A percentile compares a stretch with the other conserved stretches of the same genome.
phyloP scores from a whole-genome alignment of 108 stramenopile species.

The Bacterosira constricta region DNA sequence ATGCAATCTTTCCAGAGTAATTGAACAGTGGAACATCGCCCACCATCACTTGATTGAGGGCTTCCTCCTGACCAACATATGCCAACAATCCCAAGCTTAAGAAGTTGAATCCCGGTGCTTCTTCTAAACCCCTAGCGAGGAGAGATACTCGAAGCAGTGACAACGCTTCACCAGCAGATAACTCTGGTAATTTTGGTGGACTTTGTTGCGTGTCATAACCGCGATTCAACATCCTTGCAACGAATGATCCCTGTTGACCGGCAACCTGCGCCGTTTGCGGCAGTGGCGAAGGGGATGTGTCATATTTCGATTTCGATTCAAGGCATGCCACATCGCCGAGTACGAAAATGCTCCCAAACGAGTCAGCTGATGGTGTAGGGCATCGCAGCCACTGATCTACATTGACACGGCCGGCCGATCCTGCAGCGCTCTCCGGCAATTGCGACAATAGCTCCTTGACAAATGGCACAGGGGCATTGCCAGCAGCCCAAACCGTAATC shows the following conservation, averaged over 20 bases:
- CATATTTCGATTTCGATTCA: slow-evolving; percentile 17
- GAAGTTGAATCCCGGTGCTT: slow-evolving; percentile 65
- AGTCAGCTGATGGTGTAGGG: slow-evolving; percentile 32
- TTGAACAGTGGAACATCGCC: slow-evolving; percentile 51
- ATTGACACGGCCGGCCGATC: slow-evolving; percentile 52
- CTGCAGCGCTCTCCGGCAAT: slow-evolving; percentile 50
- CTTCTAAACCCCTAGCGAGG: slow-evolving; percentile 52
- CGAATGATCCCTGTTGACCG: slow-evolving; percentile 80
- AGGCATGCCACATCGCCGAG: slow-evolving; percentile 73
- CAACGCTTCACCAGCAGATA: slow-evolving; percentile 6
- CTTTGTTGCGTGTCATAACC: slow-evolving; percentile 59
- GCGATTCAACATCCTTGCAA: slow-evolving; percentile 64
- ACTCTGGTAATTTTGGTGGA: slow-evolving; percentile 38
- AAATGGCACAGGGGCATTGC: slow-evolving; percentile 67
- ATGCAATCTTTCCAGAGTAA: slow-evolving; percentile 65
- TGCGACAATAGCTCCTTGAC: slow-evolving; percentile 49
- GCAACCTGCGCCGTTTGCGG: slow-evolving; percentile 86
- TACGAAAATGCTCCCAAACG: slow-evolving; percentile 57
- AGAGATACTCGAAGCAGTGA: slow-evolving; percentile 45
- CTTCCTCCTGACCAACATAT: slow-evolving; percentile 78
- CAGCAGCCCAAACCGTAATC: slow-evolving; percentile 69
- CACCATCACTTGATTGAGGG: slow-evolving; percentile 65
- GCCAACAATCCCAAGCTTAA: slow-evolving; percentile 77
- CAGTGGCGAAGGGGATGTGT: slow-evolving; percentile 23
- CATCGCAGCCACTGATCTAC: slow-evolving; percentile 72